phyloP scores from a whole-genome alignment of 73 alveolate species.

The Blepharisma japonicum region DNA sequence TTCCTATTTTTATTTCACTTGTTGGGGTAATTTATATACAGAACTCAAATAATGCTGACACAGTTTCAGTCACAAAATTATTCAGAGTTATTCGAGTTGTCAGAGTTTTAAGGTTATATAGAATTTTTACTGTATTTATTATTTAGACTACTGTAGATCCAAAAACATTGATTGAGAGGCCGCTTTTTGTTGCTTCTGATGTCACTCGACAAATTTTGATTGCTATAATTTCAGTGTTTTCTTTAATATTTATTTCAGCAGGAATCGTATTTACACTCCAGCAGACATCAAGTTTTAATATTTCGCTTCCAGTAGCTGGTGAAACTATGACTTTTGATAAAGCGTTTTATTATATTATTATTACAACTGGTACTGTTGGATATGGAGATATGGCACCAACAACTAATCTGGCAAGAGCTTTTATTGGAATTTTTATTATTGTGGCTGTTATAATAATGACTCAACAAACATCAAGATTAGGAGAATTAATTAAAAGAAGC shows the following conservation, averaged over 20 bases:
- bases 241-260: constrained; percentile 47
- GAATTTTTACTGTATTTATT: constrained; percentile 38
- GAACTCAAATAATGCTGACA: neutral
- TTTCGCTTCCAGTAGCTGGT: constrained; percentile 27
- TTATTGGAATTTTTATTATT: constrained; percentile 51
- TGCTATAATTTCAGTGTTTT: constrained; percentile 37
- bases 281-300: constrained; percentile 36
- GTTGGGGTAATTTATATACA: constrained; percentile 26
- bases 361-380: constrained; percentile 60
- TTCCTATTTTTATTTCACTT: constrained; percentile 44
- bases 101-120: constrained; percentile 53
- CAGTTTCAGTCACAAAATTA: constrained; percentile 42
- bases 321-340: constrained; percentile 53
- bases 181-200: constrained; percentile 39
- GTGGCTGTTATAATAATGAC: constrained; percentile 52
- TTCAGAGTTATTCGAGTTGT: constrained; percentile 54
- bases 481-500: constrained; percentile 48
- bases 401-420: constrained; percentile 43
- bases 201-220: constrained; percentile 39
- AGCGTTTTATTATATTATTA: constrained; percentile 51
- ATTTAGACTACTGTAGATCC: constrained; percentile 34
- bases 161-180: constrained; percentile 16
- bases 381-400: constrained; percentile 58
- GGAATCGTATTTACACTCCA: constrained; percentile 43
- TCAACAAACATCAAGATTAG: constrained; percentile 45